Conservation (phyloP, 306 rosid genomes). For the Corylus heterophylla region DNA sequence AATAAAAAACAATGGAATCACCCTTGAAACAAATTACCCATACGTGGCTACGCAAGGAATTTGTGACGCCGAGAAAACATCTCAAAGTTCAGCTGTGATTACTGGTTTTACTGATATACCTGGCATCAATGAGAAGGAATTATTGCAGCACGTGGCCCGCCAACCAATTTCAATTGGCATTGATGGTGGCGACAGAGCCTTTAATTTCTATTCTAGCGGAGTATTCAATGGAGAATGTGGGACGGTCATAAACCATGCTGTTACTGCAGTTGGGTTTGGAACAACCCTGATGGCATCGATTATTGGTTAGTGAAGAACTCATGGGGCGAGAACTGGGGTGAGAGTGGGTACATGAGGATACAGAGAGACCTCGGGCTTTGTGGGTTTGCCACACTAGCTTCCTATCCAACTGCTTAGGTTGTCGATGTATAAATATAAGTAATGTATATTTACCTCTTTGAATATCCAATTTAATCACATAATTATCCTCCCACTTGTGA, state of each 20-base stretch:
- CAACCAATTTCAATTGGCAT: conserved; percentile 14
- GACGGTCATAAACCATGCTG: not conserved
- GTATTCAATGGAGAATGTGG: not conserved
- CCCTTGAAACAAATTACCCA: conserved; percentile 23
- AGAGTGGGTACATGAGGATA: conserved; percentile 31
- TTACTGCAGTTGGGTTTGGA: conserved; percentile 29
- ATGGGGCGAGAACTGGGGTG: conserved; percentile 32
- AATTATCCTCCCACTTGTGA: too few relatives aligned
- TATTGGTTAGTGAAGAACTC: conserved; percentile 38
- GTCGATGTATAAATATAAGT: too few relatives aligned
- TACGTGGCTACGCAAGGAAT: not conserved
- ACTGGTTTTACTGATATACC: conserved; percentile 22
- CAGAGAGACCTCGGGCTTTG: not conserved
- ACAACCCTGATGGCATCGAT: not conserved
- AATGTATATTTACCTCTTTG: too few relatives aligned
- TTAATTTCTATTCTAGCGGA: not conserved
- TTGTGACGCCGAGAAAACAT: not conserved
- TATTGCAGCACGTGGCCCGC: conserved; percentile 22
- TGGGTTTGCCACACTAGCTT: too few relatives aligned
- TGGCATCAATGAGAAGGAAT: conserved; percentile 14
- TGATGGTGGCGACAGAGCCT: not conserved
- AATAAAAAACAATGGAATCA: conserved; percentile 17
- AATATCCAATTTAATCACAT: too few relatives aligned
- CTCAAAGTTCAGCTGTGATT: not conserved
- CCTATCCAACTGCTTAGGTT: too few relatives aligned